phyloP scores from a whole-genome alignment of 352 stramenopile species.

The Pythium guiyangense region DNA sequence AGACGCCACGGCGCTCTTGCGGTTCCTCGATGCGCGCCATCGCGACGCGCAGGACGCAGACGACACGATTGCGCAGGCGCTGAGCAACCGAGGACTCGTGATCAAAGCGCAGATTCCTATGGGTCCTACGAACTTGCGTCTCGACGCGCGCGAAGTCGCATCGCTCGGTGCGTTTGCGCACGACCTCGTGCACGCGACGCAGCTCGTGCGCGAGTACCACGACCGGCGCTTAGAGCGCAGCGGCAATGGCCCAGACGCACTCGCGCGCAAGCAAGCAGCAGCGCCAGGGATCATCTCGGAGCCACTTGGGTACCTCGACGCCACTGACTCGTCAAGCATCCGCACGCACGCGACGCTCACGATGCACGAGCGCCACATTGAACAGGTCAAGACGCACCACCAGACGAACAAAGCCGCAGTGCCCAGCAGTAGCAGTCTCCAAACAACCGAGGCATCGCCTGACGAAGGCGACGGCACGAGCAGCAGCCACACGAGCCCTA shows the following conservation, averaged over 20 bases:
- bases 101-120: slow-evolving; percentile 73
- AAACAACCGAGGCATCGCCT: neutral
- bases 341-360: slow-evolving; percentile 47
- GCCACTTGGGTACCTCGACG: slow-evolving; percentile 46
- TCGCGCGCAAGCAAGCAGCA: slow-evolving; percentile 12
- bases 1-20: slow-evolving; percentile 29
- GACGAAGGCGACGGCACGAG: neutral
- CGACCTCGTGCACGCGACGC: slow-evolving; percentile 49
- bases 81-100: slow-evolving; percentile 57
- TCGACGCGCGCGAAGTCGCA: slow-evolving; percentile 38
- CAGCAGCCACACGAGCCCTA: neutral
- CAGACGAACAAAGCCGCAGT: too few relatives aligned
- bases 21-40: slow-evolving; percentile 47
- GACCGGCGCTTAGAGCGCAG: slow-evolving; percentile 30
- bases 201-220: slow-evolving; percentile 56
- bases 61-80: slow-evolving; percentile 30
- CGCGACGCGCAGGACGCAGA: slow-evolving; percentile 35
- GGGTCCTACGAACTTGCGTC: slow-evolving; percentile 45
- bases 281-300: slow-evolving; percentile 19
- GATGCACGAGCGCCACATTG: slow-evolving; percentile 37
- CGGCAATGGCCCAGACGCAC: slow-evolving; percentile 29
- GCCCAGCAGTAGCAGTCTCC: neutral
- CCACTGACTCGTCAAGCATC: slow-evolving; percentile 37
- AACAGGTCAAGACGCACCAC: slow-evolving; percentile 28
- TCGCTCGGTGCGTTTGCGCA: slow-evolving; percentile 38